A percentile compares a stretch with the other conserved stretches of the same genome.
phyloP scores from a whole-genome alignment of 2,329 filamentous ascomycete genomes.

The Graphilbum sp. region DNA sequence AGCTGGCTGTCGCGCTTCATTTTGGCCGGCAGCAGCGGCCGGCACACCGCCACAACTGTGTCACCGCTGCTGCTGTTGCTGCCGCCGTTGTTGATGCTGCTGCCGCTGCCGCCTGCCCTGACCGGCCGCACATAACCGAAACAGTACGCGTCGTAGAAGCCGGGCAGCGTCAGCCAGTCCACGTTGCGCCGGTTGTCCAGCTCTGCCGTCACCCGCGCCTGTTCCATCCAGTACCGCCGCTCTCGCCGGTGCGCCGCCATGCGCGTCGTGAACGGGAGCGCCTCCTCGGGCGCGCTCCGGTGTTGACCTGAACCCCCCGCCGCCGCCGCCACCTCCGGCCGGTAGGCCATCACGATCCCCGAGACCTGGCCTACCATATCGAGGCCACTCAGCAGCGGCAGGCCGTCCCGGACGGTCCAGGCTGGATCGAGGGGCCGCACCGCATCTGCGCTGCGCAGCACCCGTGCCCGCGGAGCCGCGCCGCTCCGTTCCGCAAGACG shows the following conservation, averaged over 20 bases:
- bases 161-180: slow-evolving; percentile 11
- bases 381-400: no score
- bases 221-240: slow-evolving; percentile 6
- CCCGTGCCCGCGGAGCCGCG: no score
- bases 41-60: no score
- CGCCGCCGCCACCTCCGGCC: slow-evolving; percentile 1
- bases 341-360: background rate
- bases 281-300: background rate
- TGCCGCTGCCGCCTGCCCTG: background rate
- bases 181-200: background rate
- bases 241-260: slow-evolving; percentile 7
- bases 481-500: no score
- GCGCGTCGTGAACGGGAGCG: slow-evolving; percentile 7
- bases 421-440: no score
- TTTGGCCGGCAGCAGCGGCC: slow-evolving; percentile 8
- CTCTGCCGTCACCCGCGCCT: slow-evolving; percentile 6
- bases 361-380: background rate
- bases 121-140: slow-evolving; percentile 7
- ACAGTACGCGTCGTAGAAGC: slow-evolving; percentile 4
- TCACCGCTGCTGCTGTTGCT: no score
- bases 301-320: no score
- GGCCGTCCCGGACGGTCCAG: no score
- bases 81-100: no score
- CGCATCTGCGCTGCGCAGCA: no score
- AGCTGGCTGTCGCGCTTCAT: slow-evolving; percentile 13